phyloP scores from a whole-genome alignment of 768 basidiomycete genomes.

The Jaapia argillacea region DNA sequence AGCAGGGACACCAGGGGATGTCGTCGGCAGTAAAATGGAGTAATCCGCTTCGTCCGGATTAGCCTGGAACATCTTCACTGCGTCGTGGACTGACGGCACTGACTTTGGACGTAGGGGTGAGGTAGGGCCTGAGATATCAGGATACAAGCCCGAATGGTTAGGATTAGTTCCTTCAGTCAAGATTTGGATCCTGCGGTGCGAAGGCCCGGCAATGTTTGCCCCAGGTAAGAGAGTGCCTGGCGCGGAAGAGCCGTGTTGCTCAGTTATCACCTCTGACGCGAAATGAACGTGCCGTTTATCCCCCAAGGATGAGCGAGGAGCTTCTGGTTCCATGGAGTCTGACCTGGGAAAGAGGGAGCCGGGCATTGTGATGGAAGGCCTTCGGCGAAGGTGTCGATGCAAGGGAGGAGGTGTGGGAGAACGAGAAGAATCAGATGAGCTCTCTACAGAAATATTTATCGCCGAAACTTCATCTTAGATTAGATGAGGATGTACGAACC shows the following conservation, averaged over 20 bases:
- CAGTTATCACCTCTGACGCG: slow-evolving; percentile 7
- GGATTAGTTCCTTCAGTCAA: background rate
- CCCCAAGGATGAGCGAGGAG: slow-evolving; percentile 8
- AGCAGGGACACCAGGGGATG: slow-evolving; percentile 13
- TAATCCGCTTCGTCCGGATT: slow-evolving; percentile 39
- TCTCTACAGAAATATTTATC: background rate
- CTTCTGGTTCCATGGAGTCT: slow-evolving; percentile 45
- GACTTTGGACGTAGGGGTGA: slow-evolving; percentile 23
- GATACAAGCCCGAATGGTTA: too few relatives aligned
- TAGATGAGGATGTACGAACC: too few relatives aligned
- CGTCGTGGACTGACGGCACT: slow-evolving; percentile 36
- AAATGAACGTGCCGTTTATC: slow-evolving; percentile 32
- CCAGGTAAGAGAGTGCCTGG: background rate
- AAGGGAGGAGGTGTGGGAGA: slow-evolving; percentile 24
- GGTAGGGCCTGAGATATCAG: too few relatives aligned
- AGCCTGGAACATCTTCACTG: slow-evolving; percentile 34
- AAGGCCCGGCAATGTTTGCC: background rate
- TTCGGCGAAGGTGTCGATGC: slow-evolving; percentile 24
- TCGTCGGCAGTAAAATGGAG: slow-evolving; percentile 37
- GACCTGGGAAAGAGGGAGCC: slow-evolving; percentile 72
- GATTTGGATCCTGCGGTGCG: background rate
- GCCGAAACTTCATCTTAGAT: too few relatives aligned
- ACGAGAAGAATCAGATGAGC: slow-evolving; percentile 1
- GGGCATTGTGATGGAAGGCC: slow-evolving; percentile 59
- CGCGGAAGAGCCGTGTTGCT: background rate